Conservation (phyloP, 2,329 filamentous ascomycete species). For the Acephala macrosclerotiorum region DNA sequence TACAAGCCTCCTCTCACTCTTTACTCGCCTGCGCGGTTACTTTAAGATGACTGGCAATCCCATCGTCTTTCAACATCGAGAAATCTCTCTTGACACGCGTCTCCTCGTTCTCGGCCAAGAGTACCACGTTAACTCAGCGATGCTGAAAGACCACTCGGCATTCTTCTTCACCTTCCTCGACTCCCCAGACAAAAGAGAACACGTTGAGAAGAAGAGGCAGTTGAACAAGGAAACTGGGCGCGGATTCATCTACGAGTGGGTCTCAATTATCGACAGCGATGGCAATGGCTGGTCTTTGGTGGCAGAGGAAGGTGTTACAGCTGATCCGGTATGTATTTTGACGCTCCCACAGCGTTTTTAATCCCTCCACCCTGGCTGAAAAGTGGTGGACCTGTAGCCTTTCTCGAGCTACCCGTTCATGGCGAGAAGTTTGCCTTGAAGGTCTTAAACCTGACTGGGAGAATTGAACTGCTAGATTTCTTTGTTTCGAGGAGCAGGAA, state of each 20-base stretch:
- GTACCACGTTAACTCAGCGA: constrained; percentile 19
- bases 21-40: too few relatives aligned
- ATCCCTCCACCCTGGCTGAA: too few relatives aligned
- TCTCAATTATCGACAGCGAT: constrained; percentile 15
- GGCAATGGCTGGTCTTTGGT: constrained; percentile 3
- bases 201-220: neutral
- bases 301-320: neutral
- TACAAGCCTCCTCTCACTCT: too few relatives aligned
- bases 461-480: too few relatives aligned
- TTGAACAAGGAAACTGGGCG: neutral
- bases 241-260: constrained; percentile 21
- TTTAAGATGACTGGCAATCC: too few relatives aligned
- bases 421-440: too few relatives aligned
- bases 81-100: constrained; percentile 10
- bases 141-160: constrained; percentile 21
- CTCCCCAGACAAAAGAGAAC: constrained; percentile 24
- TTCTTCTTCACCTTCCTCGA: constrained; percentile 28
- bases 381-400: too few relatives aligned
- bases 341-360: too few relatives aligned
- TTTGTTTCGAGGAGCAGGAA: too few relatives aligned
- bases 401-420: too few relatives aligned
- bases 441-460: too few relatives aligned
- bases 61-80: too few relatives aligned
- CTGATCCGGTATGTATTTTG: neutral
- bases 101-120: constrained; percentile 15